Percentiles rank a stretch among this genome's conserved stretches.
phyloP scores from a whole-genome alignment of 2,329 filamentous ascomycete species.

The Fusarium solani-melongenae region DNA sequence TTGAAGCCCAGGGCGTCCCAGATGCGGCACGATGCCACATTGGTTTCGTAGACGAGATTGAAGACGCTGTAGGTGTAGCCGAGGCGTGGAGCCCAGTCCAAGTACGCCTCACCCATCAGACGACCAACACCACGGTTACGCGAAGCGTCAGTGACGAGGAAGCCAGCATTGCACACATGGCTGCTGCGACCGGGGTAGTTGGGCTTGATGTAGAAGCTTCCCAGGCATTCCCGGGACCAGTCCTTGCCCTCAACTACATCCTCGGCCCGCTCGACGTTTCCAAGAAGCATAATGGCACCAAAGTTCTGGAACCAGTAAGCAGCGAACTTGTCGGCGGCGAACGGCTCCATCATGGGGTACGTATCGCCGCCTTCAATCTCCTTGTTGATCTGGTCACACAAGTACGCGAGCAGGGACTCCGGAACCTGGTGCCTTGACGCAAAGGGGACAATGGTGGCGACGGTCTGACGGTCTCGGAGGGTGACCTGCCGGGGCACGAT shows the following conservation, averaged over 20 bases:
- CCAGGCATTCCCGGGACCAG: conserved; percentile 85
- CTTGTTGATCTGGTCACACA: conserved; percentile 86
- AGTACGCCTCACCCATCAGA: conserved; percentile 80
- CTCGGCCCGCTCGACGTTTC: conserved; percentile 73
- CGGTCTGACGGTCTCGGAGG: conserved; percentile 83
- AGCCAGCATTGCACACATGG: conserved; percentile 89
- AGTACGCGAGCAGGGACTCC: conserved; percentile 76
- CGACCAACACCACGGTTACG: conserved; percentile 80
- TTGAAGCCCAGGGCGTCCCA: conserved; percentile 95
- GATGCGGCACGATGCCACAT: conserved; percentile 88
- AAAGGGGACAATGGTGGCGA: conserved; percentile 86
- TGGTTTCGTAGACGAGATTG: conserved; percentile 94
- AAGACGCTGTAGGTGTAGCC: conserved; percentile 94
- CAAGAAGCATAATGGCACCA: conserved; percentile 86
- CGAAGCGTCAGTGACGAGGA: conserved; percentile 78
- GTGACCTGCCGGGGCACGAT: conserved; percentile 82
- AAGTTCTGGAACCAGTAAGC: conserved; percentile 94
- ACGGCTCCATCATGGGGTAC: conserved; percentile 85
- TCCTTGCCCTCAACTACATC: conserved; percentile 71
- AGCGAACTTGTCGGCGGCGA: conserved; percentile 80
- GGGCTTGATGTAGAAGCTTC: conserved; percentile 94
- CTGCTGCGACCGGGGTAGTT: conserved; percentile 93
- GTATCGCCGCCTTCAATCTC: conserved; percentile 94
- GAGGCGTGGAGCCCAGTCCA: conserved; percentile 82
- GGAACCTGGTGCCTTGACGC: conserved; percentile 82